Evolutionary conservation across 176 grass and related monocot genomes (phyloP).

Genomic region (Oryza punctata): DNA sequence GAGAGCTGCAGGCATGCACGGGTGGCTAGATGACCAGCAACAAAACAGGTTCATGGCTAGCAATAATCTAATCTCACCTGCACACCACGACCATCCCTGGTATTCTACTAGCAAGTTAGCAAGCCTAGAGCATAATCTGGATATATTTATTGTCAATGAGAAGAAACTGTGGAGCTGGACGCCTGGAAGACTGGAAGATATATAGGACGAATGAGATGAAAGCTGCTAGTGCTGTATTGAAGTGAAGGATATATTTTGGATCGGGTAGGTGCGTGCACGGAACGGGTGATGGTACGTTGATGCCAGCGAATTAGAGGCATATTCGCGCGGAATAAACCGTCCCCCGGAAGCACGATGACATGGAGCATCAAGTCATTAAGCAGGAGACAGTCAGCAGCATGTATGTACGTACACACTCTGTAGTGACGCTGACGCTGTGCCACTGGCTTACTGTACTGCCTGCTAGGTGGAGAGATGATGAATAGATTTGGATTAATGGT

Average conservation of each 20-base stretch:
- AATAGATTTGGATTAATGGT: background rate
- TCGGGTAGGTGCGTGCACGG: background rate
- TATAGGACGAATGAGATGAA: background rate
- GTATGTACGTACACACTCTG: background rate
- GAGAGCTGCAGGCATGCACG: background rate
- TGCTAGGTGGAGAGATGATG: background rate
- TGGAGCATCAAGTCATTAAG: background rate
- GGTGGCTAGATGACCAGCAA: conserved; percentile 35
- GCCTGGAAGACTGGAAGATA: background rate
- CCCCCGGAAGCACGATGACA: background rate
- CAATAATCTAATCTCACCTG: background rate
- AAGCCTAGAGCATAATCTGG: background rate
- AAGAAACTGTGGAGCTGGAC: background rate
- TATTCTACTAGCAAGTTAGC: background rate
- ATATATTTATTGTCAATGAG: background rate
- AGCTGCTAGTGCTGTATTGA: background rate
- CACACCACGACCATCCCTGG: background rate
- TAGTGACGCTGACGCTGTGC: background rate
- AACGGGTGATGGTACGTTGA: conserved; percentile 14
- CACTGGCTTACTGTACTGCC: background rate
- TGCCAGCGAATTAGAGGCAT: conserved; percentile 29
- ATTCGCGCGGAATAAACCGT: conserved; percentile 44
- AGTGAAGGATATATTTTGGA: conserved; percentile 13
- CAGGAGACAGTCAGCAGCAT: background rate
- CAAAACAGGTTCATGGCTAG: conserved; percentile 40